These are phyloP conservation scores for Adansonia digitata DNA, from an alignment of 345 rosid species.

Conservation along the genomic window DNA sequence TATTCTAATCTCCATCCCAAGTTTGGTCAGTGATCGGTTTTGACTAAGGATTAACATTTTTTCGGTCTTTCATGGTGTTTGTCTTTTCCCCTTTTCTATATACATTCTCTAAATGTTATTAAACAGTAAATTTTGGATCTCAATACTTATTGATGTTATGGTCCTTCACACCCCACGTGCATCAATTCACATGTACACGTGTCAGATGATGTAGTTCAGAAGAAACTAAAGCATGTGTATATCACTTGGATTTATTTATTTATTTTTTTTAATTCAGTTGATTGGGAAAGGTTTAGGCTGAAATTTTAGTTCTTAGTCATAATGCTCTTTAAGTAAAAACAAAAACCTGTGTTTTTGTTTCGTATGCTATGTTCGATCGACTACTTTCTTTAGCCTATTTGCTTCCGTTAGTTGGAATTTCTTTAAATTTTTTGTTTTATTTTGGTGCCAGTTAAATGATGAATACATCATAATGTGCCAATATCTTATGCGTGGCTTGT, in stretches of 20 bases:
- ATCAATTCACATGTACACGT: not conserved
- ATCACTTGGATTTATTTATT: not conserved
- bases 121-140: not conserved
- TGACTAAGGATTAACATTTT: not conserved
- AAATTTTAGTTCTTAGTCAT: not conserved
- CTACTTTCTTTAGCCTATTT: not conserved
- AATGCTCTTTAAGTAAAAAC: not conserved
- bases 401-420: not conserved
- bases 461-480: not conserved
- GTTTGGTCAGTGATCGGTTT: not conserved
- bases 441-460: not conserved
- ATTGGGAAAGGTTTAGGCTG: not conserved
- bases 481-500: not conserved
- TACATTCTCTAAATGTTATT: not conserved
- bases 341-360: not conserved
- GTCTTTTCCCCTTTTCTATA: not conserved
- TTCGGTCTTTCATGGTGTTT: not conserved
- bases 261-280: not conserved
- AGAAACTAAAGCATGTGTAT: not conserved
- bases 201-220: not conserved
- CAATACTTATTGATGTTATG: not conserved
- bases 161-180: not conserved
- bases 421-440: not conserved
- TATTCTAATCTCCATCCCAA: not conserved
- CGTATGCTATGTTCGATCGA: not conserved